A percentile compares a stretch with the other conserved stretches of the same genome.
Evolutionary conservation across 2,329 filamentous ascomycete genomes (phyloP).

Genomic region (Hawksworthiomyces lignivorus): DNA sequence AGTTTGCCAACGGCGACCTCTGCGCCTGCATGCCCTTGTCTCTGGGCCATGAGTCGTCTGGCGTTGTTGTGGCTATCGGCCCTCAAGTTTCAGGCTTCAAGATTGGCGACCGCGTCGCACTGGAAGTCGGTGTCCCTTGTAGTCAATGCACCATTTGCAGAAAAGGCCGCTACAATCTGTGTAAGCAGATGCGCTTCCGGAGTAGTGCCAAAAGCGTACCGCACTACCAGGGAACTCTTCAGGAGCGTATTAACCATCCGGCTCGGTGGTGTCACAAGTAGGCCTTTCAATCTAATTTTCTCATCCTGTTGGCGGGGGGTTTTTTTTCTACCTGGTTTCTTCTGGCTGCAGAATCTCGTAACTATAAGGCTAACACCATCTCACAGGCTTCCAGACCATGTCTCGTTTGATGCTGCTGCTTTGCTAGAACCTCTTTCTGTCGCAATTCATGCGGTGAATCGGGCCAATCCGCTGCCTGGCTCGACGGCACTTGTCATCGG

Average conservation of each 20-base stretch:
- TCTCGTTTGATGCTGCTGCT: constrained; percentile 53
- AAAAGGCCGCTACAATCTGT: constrained; percentile 53
- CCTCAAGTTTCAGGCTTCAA: constrained; percentile 43
- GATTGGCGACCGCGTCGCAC: constrained; percentile 50
- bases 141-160: constrained; percentile 43
- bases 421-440: constrained; percentile 56
- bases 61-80: constrained; percentile 49
- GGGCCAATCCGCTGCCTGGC: constrained; percentile 42
- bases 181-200: constrained; percentile 53
- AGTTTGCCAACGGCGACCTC: constrained; percentile 64
- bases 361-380: too few relatives aligned
- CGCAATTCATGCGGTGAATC: constrained; percentile 53
- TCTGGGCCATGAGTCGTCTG: constrained; percentile 56
- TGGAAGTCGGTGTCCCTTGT: constrained; percentile 50
- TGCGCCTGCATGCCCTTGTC: constrained; percentile 58
- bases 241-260: constrained; percentile 56
- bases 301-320: too few relatives aligned
- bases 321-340: not conserved
- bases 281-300: constrained; percentile 16
- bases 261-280: constrained; percentile 56
- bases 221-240: constrained; percentile 55
- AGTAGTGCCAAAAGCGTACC: constrained; percentile 56
- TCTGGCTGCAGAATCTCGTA: too few relatives aligned
- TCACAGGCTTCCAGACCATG: constrained; percentile 46
- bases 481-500: constrained; percentile 57